These are phyloP conservation scores for Dryas alaskensis DNA, from an alignment of 306 rosid genomes.

Conservation along the genomic window DNA sequence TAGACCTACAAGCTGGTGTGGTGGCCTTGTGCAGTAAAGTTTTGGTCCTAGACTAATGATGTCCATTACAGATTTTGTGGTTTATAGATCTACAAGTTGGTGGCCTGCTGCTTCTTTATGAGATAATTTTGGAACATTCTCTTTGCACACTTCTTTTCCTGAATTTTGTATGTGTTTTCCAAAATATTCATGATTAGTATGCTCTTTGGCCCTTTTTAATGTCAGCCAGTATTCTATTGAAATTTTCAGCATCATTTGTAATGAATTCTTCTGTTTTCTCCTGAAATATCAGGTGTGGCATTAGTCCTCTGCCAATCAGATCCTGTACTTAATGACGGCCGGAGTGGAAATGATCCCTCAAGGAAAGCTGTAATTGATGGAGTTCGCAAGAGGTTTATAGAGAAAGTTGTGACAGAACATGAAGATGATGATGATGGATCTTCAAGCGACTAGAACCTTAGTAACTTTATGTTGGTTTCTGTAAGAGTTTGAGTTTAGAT, in stretches of 20 bases:
- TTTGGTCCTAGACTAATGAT: no score
- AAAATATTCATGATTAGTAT: not conserved
- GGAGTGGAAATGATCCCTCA: slow-evolving; percentile 49
- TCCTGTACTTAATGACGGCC: slow-evolving; percentile 88
- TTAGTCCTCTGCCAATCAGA: slow-evolving; percentile 85
- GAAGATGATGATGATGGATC: slow-evolving; percentile 72
- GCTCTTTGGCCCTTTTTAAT: not conserved
- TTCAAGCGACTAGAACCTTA: slow-evolving; percentile 64
- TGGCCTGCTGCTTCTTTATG: no score
- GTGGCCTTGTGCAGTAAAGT: no score
- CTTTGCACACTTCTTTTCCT: no score
- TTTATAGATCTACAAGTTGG: no score
- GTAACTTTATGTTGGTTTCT: slow-evolving; percentile 12
- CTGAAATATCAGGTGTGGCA: slow-evolving; percentile 67
- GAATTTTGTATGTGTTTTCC: no score
- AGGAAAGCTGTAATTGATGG: slow-evolving; percentile 75
- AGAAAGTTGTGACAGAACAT: slow-evolving; percentile 73
- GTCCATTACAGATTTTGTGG: no score
- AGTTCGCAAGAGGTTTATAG: slow-evolving; percentile 72
- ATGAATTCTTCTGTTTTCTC: slow-evolving; percentile 4
- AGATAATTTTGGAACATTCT: no score
- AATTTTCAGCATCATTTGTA: not conserved
- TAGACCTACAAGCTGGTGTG: no score
- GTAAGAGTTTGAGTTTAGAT: slow-evolving; percentile 4
- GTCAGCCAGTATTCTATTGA: not conserved